Percentiles rank a stretch among this genome's conserved stretches.
Evolutionary conservation across 768 basidiomycete genomes (phyloP).

Genomic region (Pleurotus giganteus): DNA sequence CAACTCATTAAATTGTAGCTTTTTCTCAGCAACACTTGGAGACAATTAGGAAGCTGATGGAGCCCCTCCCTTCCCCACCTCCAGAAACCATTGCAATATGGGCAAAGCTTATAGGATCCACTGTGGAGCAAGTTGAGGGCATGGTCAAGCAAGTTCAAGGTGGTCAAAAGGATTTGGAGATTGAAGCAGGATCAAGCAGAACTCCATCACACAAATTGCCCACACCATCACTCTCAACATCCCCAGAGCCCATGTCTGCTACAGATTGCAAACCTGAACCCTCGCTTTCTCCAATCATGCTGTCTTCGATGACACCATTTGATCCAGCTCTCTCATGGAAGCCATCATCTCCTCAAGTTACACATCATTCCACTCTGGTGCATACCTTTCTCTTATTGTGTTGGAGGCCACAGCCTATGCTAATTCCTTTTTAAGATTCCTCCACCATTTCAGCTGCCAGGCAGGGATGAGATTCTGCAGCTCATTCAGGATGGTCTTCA

Average conservation of each 20-base stretch:
- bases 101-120: constrained; percentile 26
- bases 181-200: neutral
- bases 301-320: neutral
- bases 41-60: constrained; percentile 21
- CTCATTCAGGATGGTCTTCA: neutral
- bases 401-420: neutral
- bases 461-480: neutral
- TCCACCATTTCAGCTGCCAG: neutral
- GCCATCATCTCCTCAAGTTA: neutral
- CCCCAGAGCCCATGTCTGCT: constrained; percentile 18
- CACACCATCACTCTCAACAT: constrained; percentile 20
- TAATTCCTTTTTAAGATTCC: neutral
- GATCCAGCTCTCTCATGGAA: neutral
- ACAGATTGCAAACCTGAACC: constrained; percentile 17
- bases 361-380: neutral
- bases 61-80: constrained; percentile 21
- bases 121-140: constrained; percentile 12
- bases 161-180: constrained; percentile 8
- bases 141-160: constrained; percentile 20
- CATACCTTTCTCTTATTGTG: neutral
- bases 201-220: constrained; percentile 17
- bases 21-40: constrained; percentile 19
- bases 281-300: constrained; percentile 16
- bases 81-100: constrained; percentile 26
- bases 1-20: constrained; percentile 7